These are phyloP conservation scores for Dentipellis sp. DNA, from an alignment of 768 basidiomycete genomes.

Conservation along the genomic window DNA sequence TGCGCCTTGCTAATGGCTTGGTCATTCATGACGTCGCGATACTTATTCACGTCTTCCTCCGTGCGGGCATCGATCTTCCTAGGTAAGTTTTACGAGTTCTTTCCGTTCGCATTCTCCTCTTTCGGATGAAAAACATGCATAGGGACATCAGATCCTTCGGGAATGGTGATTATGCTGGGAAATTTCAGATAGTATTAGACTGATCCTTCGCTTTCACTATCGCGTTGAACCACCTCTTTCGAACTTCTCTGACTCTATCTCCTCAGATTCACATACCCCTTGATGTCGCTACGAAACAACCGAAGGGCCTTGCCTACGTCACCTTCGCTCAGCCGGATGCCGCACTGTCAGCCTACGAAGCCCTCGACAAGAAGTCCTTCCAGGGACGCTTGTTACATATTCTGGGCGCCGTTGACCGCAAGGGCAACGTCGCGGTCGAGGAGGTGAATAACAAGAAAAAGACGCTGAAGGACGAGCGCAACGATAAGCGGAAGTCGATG, in stretches of 20 bases:
- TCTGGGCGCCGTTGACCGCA: conserved; percentile 71
- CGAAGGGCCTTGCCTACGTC: conserved; percentile 59
- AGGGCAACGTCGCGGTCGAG: conserved; percentile 33
- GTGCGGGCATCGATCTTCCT: neutral
- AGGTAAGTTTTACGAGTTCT: conserved; percentile 30
- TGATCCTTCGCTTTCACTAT: conserved; percentile 2
- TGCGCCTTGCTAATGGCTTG: conserved; percentile 4
- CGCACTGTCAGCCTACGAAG: conserved; percentile 64
- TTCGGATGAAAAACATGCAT: conserved; percentile 36
- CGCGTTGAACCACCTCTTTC: neutral
- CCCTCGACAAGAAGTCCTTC: conserved; percentile 76
- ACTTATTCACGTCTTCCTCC: neutral
- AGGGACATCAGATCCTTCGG: conserved; percentile 60
- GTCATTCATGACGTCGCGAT: neutral
- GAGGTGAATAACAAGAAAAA: conserved; percentile 36
- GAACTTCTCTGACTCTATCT: conserved; percentile 3
- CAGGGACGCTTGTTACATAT: conserved; percentile 91
- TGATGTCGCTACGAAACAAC: conserved; percentile 32
- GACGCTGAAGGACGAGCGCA: conserved; percentile 49
- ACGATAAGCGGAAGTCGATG: conserved; percentile 51
- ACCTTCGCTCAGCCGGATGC: conserved; percentile 34
- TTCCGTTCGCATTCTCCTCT: neutral
- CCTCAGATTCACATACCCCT: conserved; percentile 48
- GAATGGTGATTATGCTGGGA: conserved; percentile 40
- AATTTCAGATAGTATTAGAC: conserved; percentile 12